Conservation (phyloP, 2,329 filamentous ascomycete genomes). For the Pseudogymnoascus pannorum region DNA sequence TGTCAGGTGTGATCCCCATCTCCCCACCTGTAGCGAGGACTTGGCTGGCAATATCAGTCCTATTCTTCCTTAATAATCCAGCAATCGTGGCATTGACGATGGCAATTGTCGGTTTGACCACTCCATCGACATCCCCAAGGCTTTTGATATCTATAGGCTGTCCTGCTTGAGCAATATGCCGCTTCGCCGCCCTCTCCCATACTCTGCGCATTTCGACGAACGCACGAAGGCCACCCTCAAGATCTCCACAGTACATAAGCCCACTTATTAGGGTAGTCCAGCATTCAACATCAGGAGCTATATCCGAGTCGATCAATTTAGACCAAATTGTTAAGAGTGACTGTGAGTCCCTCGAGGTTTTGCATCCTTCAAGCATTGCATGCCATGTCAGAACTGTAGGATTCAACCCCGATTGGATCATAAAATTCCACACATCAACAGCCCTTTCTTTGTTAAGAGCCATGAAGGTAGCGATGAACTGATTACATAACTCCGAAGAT, state of each 20-base stretch:
- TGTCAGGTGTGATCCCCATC: slow-evolving; percentile 39
- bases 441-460: slow-evolving; percentile 36
- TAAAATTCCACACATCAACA: slow-evolving; percentile 50
- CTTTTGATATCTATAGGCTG: slow-evolving; percentile 19
- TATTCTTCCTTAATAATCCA: slow-evolving; percentile 47
- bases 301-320: slow-evolving; percentile 48
- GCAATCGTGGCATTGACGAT: slow-evolving; percentile 64
- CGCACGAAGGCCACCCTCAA: slow-evolving; percentile 51
- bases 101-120: slow-evolving; percentile 52
- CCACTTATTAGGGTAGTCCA: slow-evolving; percentile 67
- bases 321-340: slow-evolving; percentile 62
- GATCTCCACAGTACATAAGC: slow-evolving; percentile 49
- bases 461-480: slow-evolving; percentile 42
- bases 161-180: slow-evolving; percentile 18
- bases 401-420: slow-evolving; percentile 44
- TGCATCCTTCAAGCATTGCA: slow-evolving; percentile 65
- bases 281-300: slow-evolving; percentile 54
- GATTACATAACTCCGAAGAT: slow-evolving; percentile 31
- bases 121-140: slow-evolving; percentile 28
- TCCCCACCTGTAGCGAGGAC: slow-evolving; percentile 43
- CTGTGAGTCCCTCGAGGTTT: slow-evolving; percentile 47
- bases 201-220: slow-evolving; percentile 57
- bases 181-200: slow-evolving; percentile 39
- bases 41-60: slow-evolving; percentile 41
- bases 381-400: slow-evolving; percentile 64